Conservation (phyloP, 2,329 filamentous ascomycete species). For the Aspergillus ochraceus region DNA sequence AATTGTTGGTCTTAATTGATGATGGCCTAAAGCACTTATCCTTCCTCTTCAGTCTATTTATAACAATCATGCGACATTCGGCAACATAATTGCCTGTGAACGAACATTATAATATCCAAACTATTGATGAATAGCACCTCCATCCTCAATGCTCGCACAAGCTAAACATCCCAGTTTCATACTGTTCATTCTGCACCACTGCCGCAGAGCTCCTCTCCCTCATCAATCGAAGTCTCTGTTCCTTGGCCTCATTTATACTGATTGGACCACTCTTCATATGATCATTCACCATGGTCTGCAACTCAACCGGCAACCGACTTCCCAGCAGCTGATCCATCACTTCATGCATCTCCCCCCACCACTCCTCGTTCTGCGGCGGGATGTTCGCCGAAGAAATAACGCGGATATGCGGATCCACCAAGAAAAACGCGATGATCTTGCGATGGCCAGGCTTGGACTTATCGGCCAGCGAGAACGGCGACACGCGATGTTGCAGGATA, state of each 20-base stretch:
- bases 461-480: conserved; percentile 53
- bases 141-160: conserved; percentile 20
- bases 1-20: not conserved
- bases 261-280: conserved; percentile 25
- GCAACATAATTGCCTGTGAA: too few relatives aligned
- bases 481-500: conserved; percentile 52
- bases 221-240: conserved; percentile 42
- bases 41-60: not conserved
- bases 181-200: conserved; percentile 9
- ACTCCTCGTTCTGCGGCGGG: conserved; percentile 52
- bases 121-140: too few relatives aligned
- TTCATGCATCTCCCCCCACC: conserved; percentile 36
- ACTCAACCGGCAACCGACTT: conserved; percentile 18
- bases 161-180: conserved; percentile 14
- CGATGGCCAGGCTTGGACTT: conserved; percentile 54
- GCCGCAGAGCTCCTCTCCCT: conserved; percentile 30
- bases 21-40: too few relatives aligned
- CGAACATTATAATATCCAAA: too few relatives aligned
- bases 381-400: conserved; percentile 55
- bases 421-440: conserved; percentile 58
- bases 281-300: conserved; percentile 30
- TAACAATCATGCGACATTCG: not conserved
- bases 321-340: conserved; percentile 13
- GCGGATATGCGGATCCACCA: conserved; percentile 57
- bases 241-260: conserved; percentile 39